Percentiles rank a stretch among this genome's conserved stretches.
These are phyloP conservation scores for Suhomyces sp. DNA, from an alignment of 805 yeast genomes.

Conservation along the genomic window DNA sequence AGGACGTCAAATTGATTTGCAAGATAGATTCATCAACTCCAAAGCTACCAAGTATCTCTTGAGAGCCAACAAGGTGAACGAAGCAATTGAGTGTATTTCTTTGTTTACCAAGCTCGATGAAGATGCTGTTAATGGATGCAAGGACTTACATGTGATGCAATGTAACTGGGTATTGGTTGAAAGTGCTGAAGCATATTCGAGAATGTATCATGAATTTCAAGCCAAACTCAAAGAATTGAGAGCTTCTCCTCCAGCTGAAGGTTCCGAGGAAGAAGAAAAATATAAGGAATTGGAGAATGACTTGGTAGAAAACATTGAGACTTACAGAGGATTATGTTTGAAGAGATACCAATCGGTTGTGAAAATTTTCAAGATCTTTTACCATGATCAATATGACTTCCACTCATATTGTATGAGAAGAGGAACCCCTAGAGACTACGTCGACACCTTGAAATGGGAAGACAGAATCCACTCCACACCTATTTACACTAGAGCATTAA, in stretches of 20 bases:
- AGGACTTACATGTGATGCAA: constrained; percentile 85
- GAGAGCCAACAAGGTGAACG: constrained; percentile 70
- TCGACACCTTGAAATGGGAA: constrained; percentile 79
- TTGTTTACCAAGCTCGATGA: constrained; percentile 81
- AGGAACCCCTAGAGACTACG: constrained; percentile 85
- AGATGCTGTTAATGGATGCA: constrained; percentile 75
- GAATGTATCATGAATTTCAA: constrained; percentile 46
- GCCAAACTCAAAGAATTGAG: constrained; percentile 16
- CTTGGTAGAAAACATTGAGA: constrained; percentile 43
- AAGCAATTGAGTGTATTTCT: constrained; percentile 72
- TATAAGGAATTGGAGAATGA: constrained; percentile 20
- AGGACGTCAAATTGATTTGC: constrained; percentile 77
- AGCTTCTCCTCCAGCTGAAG: constrained; percentile 15
- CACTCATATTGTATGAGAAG: constrained; percentile 88
- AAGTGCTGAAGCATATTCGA: constrained; percentile 76
- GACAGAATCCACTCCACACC: constrained; percentile 70
- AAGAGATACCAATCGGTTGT: constrained; percentile 72
- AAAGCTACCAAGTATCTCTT: constrained; percentile 81
- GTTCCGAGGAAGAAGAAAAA: constrained; percentile 31
- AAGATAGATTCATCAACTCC: constrained; percentile 89
- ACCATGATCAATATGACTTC: constrained; percentile 89
- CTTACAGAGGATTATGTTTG: constrained; percentile 67
- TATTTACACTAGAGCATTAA: constrained; percentile 65
- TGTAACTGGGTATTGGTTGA: constrained; percentile 87
- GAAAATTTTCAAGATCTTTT: constrained; percentile 67